Evolutionary conservation across 345 rosid species (phyloP).

Genomic region (Stellera chamaejasme): DNA sequence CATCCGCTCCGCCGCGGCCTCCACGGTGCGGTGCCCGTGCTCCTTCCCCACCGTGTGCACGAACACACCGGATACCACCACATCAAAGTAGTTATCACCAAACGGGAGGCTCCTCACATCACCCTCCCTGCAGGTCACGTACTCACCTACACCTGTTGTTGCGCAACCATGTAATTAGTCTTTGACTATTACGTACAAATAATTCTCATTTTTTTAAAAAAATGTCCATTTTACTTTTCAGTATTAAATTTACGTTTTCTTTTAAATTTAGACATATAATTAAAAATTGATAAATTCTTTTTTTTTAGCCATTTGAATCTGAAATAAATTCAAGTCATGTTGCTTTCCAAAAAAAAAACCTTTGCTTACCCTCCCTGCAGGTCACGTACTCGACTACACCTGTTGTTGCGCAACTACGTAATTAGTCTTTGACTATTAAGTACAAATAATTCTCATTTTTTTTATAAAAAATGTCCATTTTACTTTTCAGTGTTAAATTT

Average conservation of each 20-base stretch:
- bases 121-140: conserved; percentile 88
- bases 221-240: too few species aligned
- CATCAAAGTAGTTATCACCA: conserved; percentile 80
- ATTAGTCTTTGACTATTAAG: too few species aligned
- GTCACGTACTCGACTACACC: conserved; percentile 97
- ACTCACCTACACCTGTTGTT: conserved; percentile 74
- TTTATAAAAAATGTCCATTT: too few species aligned
- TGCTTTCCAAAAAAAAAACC: background rate
- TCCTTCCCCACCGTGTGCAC: conserved; percentile 83
- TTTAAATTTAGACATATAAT: background rate
- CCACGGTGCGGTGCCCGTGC: conserved; percentile 77
- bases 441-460: too few species aligned
- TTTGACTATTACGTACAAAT: too few species aligned
- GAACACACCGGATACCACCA: conserved; percentile 82
- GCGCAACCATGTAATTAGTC: background rate
- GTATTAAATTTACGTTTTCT: too few species aligned
- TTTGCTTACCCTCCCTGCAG: conserved; percentile 47
- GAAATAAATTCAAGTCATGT: background rate
- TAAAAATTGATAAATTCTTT: background rate
- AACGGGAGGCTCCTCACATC: conserved; percentile 85
- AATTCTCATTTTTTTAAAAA: too few species aligned
- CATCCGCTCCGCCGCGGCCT: conserved; percentile 84
- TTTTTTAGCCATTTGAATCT: background rate
- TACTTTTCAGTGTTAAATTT: too few species aligned
- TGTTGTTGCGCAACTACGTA: conserved; percentile 8